Percentiles rank a stretch among this genome's conserved stretches.
Conservation (phyloP, 2,329 filamentous ascomycete genomes). For the Rasamsonia emersonii region DNA sequence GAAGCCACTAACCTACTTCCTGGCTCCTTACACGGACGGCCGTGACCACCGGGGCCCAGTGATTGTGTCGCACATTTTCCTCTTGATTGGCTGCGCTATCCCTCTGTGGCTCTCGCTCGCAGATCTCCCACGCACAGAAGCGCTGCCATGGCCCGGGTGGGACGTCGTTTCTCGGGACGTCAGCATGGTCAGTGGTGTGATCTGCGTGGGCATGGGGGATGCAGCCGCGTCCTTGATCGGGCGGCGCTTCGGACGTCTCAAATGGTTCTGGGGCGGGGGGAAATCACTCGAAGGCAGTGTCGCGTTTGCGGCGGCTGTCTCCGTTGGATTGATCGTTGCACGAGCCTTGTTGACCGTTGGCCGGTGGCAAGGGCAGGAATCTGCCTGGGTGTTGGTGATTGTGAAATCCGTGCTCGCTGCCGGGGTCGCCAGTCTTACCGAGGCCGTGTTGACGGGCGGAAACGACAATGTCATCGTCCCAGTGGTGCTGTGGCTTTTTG, state of each 20-base stretch:
- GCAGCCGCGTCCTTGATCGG: slow-evolving; percentile 87
- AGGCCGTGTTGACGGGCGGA: slow-evolving; percentile 89
- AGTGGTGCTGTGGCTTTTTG: slow-evolving; percentile 83
- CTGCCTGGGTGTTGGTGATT: slow-evolving; percentile 26
- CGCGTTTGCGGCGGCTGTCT: slow-evolving; percentile 76
- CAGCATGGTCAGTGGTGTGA: slow-evolving; percentile 83
- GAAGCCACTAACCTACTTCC: slow-evolving; percentile 73
- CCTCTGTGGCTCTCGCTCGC: slow-evolving; percentile 85
- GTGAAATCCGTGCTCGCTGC: slow-evolving; percentile 64
- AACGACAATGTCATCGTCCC: slow-evolving; percentile 99
- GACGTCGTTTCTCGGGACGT: slow-evolving; percentile 64
- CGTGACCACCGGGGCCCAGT: slow-evolving; percentile 87
- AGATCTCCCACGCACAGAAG: slow-evolving; percentile 51
- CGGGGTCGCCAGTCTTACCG: slow-evolving; percentile 75
- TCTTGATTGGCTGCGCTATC: slow-evolving; percentile 89
- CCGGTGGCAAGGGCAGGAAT: slow-evolving; percentile 48
- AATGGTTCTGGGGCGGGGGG: slow-evolving; percentile 95
- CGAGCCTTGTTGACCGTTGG: slow-evolving; percentile 69
- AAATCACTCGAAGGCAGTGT: slow-evolving; percentile 84
- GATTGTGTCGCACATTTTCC: slow-evolving; percentile 91
- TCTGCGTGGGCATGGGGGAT: slow-evolving; percentile 93
- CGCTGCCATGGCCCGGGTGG: slow-evolving; percentile 60
- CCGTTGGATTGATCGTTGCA: slow-evolving; percentile 60
- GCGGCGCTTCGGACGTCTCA: slow-evolving; percentile 71
- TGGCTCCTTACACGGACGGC: slow-evolving; percentile 90